phyloP scores from a whole-genome alignment of 352 stramenopile species.

The Bremia lactucae region DNA sequence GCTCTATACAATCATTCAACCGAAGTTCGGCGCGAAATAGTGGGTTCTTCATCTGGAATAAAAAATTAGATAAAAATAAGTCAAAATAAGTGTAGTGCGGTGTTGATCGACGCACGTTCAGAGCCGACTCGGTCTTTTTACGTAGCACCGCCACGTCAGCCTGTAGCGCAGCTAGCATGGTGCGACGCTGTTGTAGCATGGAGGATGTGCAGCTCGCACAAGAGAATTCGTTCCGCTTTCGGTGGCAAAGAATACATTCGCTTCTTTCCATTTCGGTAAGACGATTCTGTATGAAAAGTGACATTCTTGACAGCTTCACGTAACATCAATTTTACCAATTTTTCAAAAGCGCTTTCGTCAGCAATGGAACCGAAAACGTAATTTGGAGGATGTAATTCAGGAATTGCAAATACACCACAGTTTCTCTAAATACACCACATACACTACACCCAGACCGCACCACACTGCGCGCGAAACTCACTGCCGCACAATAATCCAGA shows the following conservation, averaged over 20 bases:
- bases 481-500: too few species aligned
- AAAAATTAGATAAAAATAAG: slow-evolving; percentile 1
- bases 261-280: slow-evolving; percentile 26
- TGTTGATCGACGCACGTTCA: slow-evolving; percentile 32
- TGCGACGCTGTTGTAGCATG: slow-evolving; percentile 65
- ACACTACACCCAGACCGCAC: too few species aligned
- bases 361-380: too few species aligned
- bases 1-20: slow-evolving; percentile 39
- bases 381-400: too few species aligned
- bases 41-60: slow-evolving; percentile 31
- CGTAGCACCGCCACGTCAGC: slow-evolving; percentile 70
- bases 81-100: neutral
- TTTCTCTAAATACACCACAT: too few species aligned
- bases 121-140: slow-evolving; percentile 62
- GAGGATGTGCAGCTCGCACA: slow-evolving; percentile 56
- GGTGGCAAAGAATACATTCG: slow-evolving; percentile 53
- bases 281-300: too few species aligned
- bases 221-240: slow-evolving; percentile 35
- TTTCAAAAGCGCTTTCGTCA: too few species aligned
- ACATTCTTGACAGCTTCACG: too few species aligned
- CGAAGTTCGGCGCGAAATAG: slow-evolving; percentile 43
- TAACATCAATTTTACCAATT: too few species aligned
- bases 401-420: too few species aligned
- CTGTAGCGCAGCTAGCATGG: slow-evolving; percentile 60
- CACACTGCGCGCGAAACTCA: too few species aligned